These are phyloP conservation scores for Parvularia atlantis DNA, from an alignment of 78 protist species.

Conservation along the genomic window DNA sequence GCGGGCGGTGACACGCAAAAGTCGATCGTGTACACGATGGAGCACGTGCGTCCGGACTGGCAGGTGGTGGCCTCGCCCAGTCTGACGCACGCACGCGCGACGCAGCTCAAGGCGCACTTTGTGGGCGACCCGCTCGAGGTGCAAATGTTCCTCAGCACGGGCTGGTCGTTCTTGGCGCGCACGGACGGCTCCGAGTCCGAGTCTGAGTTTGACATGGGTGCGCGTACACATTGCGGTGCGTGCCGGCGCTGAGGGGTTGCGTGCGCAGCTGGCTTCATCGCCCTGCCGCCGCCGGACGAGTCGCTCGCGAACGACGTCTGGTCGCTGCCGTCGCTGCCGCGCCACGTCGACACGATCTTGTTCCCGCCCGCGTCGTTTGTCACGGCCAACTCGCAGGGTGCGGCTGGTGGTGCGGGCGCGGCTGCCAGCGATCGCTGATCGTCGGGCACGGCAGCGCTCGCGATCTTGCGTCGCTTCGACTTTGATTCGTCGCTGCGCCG, in stretches of 20 bases:
- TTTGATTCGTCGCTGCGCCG: slow-evolving; percentile 26
- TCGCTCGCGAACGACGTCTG: neutral
- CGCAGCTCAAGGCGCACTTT: neutral
- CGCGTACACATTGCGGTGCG: too few relatives aligned
- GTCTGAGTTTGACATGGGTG: too few relatives aligned
- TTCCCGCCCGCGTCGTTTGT: neutral
- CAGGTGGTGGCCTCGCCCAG: neutral
- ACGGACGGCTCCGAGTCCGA: too few relatives aligned
- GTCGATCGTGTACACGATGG: neutral
- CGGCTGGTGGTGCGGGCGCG: neutral
- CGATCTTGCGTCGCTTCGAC: slow-evolving; percentile 29
- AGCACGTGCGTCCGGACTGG: too few relatives aligned
- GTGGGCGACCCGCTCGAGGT: slow-evolving; percentile 2
- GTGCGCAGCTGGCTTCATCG: neutral
- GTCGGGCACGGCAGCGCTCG: neutral
- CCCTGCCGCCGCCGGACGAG: neutral
- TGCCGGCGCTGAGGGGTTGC: too few relatives aligned
- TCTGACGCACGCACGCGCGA: neutral
- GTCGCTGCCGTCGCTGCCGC: neutral
- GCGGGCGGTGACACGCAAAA: neutral
- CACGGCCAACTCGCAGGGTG: neutral
- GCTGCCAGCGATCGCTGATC: neutral
- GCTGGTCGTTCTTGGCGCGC: too few relatives aligned
- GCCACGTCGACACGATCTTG: neutral
- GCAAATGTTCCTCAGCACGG: neutral